Base-by-base conservation (phyloP, 495 filamentous ascomycete genomes). In the Penicillium simplicissimum region DNA sequence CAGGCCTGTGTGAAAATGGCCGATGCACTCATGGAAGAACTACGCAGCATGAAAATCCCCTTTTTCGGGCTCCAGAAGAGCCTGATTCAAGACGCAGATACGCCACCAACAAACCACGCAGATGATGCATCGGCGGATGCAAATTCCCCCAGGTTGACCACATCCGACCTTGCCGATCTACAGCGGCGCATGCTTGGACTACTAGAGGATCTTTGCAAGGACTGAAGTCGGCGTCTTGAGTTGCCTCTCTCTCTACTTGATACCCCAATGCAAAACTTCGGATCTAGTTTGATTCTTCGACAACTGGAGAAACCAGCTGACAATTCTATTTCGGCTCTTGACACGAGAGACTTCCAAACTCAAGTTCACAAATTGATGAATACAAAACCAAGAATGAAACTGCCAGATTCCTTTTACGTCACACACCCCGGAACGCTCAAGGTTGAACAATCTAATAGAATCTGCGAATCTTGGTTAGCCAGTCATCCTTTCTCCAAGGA, bases 121-220 rank as follows among this genome's bases (percentile, higher is more conserved):
- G 37, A 53, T n/a, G 40, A 31, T 25, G 23, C 23, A 28, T 14
- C 35, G 8, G 23, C 14, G 28, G 28, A 49, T 10, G n/a, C 3
- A 28, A 54, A 31, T 7, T 23, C 52, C n/a, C 31, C 52, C 43
- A 65, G 52, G 17, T 70, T 74, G 57, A 71, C 74, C 1, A 75
- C 79, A 52, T 64, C 68, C 2, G 82, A 88, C 48, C 62, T 90
- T 55, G 62, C 74, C 25, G 74, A 65, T 38, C 68, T 90, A 59
- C 81, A 86, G 64, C 77, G 74, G 48, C 81, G 82, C 60, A 88
- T 91, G 78, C 64, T 92, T 45, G 81, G 78, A 36, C 68, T 91
- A 45, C 71, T 90, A 52, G 76, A 87, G 70, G 87, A 89, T 71
- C 72, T 89, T 56, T 88, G 84, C 62, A 76, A 72, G 52, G 82